Base-by-base conservation (phyloP, 1,284 basidiomycete species). In the Pterula multifida region DNA sequence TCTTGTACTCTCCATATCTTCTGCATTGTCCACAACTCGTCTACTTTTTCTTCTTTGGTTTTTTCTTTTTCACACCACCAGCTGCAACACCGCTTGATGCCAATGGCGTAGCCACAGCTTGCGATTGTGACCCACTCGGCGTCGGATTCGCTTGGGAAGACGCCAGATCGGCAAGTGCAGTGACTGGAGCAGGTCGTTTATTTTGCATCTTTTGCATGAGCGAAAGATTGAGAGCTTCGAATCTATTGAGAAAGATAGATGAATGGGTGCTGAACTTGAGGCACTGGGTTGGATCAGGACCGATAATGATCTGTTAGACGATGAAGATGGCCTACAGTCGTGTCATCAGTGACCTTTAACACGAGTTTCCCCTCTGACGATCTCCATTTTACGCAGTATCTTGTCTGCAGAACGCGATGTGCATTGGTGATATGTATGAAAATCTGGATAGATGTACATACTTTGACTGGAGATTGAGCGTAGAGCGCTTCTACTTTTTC, bases 261-360 rank as follows among this genome's bases (percentile, higher is more conserved):
- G 90, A 94, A 58, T 85, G 81, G 1, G 93, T 94, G 65, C 92
- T 90, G 74, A 93, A 97, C 66, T 93, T 95, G 61, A 96, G 72
- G 64, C 90, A 93, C 92, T 95, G 63, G 12, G 49, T 17, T 23
- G 11, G 28, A 24, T 25, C 17, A 36, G 45, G 22, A 22, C 36
- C 15, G 26, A 23, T 15, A 2, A 23, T 12, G 47, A 15, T 26
- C n/a, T n/a, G 26, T 26, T 12, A 11, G 15, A 24, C 39, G 26
- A 47, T 2, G 39, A 21, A 42, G 28, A 32, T n/a, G 4, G 75
- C 86, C 58, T 63, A 93, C 92, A 60, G 81, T 86, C 35, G 72
- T 75, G 65, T 94, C 78, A 67, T 95, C 89, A 1, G 92, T 95
- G 60, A 95, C 82, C 68, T 94, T 94, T 54, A 96, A 73, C 49